Conservation (phyloP, 306 rosid genomes). For the Prunus campanulata region DNA sequence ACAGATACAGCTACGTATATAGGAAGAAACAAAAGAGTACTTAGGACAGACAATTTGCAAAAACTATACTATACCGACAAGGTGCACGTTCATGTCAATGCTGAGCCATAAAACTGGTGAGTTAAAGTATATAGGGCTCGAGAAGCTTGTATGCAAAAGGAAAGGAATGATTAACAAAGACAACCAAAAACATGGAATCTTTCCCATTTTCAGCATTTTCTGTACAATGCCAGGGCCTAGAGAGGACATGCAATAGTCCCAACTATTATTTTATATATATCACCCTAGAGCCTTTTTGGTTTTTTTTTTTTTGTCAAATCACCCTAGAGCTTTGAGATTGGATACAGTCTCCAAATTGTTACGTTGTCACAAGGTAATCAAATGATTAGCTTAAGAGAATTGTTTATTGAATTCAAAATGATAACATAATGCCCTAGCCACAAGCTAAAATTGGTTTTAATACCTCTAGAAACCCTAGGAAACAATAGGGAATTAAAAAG, state of each 20-base stretch:
- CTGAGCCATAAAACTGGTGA: slow-evolving; percentile 30
- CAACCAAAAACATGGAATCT: slow-evolving; percentile 6
- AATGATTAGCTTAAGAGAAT: no score
- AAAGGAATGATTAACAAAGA: slow-evolving; percentile 28
- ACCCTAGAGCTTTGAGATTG: no score
- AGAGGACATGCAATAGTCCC: not conserved
- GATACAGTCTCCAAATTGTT: no score
- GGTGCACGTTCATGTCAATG: slow-evolving; percentile 40
- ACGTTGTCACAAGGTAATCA: no score
- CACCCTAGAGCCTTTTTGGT: no score
- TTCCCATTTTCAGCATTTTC: slow-evolving; percentile 12
- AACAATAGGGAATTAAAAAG: no score
- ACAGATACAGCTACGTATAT: not conserved
- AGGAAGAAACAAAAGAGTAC: slow-evolving; percentile 25
- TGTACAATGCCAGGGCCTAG: slow-evolving; percentile 12
- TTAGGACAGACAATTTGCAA: slow-evolving; percentile 21
- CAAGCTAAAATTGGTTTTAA: no score
- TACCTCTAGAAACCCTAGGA: no score
- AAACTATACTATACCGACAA: slow-evolving; percentile 36
- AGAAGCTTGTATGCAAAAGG: slow-evolving; percentile 29
- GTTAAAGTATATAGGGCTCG: slow-evolving; percentile 17
- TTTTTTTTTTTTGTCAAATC: no score
- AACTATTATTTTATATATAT: not conserved
- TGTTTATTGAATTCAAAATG: no score
- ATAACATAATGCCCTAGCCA: no score